These are phyloP conservation scores for Aspergillus sp. DNA, from an alignment of 2,329 filamentous ascomycete genomes.

Conservation along the genomic window DNA sequence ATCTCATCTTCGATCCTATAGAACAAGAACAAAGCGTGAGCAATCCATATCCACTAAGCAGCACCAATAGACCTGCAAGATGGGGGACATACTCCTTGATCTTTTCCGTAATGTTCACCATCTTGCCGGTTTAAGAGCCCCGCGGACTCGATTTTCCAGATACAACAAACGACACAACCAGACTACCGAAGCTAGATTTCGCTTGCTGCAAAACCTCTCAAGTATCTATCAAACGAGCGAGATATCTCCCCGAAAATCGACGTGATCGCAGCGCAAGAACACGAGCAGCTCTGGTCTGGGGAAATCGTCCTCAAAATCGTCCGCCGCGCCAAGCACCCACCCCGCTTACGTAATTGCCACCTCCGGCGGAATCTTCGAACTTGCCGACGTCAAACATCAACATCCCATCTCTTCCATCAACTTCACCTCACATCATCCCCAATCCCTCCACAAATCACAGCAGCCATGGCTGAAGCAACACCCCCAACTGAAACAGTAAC, in stretches of 20 bases:
- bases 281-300: neutral
- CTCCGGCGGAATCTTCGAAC: constrained; percentile 11
- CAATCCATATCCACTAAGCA: neutral
- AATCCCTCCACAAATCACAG: neutral
- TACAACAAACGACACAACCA: constrained; percentile 1
- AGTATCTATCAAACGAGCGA: neutral
- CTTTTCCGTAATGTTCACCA: constrained; percentile 99
- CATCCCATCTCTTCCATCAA: constrained; percentile 10
- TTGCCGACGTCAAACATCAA: neutral
- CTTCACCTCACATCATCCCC: constrained; percentile 5
- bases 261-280: neutral
- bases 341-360: constrained; percentile 19
- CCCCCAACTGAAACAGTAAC: constrained; percentile 21
- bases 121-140: constrained; percentile 49
- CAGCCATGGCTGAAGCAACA: constrained; percentile 28
- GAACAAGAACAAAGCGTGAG: constrained; percentile 14
- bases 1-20: constrained; percentile 98
- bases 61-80: neutral
- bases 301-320: constrained; percentile 23
- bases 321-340: constrained; percentile 20
- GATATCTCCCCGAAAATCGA: neutral
- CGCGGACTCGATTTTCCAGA: constrained; percentile 24
- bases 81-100: constrained; percentile 83
- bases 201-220: neutral
- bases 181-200: neutral